phyloP scores from a whole-genome alignment of 805 yeast genomes.

The Yamadazyma takamatsuzukensis region DNA sequence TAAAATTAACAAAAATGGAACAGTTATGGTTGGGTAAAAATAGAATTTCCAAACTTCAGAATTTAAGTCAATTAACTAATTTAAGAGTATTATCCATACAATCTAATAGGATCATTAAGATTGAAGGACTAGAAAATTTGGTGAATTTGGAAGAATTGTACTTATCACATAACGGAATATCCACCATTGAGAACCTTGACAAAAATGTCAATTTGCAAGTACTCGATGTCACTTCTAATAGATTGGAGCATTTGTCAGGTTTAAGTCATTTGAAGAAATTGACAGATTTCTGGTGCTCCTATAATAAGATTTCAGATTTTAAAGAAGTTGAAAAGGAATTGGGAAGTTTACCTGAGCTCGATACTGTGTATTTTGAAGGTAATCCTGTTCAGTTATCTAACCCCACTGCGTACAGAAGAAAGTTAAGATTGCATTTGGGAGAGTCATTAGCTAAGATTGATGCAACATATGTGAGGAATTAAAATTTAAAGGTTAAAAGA shows the following conservation, averaged over 20 bases:
- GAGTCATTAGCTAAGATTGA: constrained; percentile 79
- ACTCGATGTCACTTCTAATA: constrained; percentile 79
- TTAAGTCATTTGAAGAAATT: constrained; percentile 62
- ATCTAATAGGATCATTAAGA: constrained; percentile 70
- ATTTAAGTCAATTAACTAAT: constrained; percentile 55
- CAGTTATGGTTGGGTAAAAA: constrained; percentile 95
- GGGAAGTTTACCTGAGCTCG: constrained; percentile 58
- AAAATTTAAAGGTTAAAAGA: background rate
- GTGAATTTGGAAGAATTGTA: constrained; percentile 79
- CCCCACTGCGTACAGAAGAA: constrained; percentile 82
- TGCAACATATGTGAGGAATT: constrained; percentile 62
- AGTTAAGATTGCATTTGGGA: constrained; percentile 68
- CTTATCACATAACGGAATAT: constrained; percentile 78
- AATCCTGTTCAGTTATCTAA: constrained; percentile 78
- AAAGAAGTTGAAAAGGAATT: constrained; percentile 67
- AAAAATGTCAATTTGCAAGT: constrained; percentile 62
- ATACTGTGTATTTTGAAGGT: constrained; percentile 90
- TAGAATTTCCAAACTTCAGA: constrained; percentile 60
- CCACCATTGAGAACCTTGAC: constrained; percentile 73
- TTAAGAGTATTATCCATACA: constrained; percentile 82
- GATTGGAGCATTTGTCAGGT: constrained; percentile 57
- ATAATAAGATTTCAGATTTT: constrained; percentile 65
- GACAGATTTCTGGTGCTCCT: constrained; percentile 93
- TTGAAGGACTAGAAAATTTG: constrained; percentile 78
- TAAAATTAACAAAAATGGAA: constrained; percentile 51